Percentiles rank a stretch among this genome's conserved stretches.
phyloP scores from a whole-genome alignment of 306 rosid species.

The Prunus mongolica region DNA sequence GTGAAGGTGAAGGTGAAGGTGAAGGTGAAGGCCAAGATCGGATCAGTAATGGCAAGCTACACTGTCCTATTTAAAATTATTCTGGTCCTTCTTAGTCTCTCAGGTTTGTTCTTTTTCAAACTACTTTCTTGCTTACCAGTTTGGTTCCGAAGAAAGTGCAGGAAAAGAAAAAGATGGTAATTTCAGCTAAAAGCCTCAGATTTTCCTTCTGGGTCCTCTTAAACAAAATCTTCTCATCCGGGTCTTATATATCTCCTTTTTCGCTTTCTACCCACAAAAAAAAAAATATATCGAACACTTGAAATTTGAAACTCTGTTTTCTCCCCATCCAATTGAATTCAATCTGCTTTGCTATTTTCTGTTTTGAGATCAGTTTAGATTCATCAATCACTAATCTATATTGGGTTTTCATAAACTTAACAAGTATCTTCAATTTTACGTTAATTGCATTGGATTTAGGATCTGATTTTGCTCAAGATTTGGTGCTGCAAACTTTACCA shows the following conservation, averaged over 20 bases:
- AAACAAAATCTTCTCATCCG: neutral
- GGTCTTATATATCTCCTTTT: neutral
- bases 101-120: slow-evolving; percentile 41
- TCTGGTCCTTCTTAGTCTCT: slow-evolving; percentile 42
- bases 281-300: neutral
- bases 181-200: neutral
- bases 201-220: slow-evolving; percentile 14
- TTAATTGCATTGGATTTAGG: neutral
- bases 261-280: neutral
- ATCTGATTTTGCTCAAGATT: neutral
- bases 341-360: neutral
- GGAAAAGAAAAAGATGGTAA: neutral
- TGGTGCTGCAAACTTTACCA: too few species aligned
- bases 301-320: slow-evolving; percentile 3
- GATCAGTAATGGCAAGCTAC: slow-evolving; percentile 35
- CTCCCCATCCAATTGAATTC: neutral
- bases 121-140: slow-evolving; percentile 13
- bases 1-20: neutral
- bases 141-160: slow-evolving; percentile 21
- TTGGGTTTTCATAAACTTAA: neutral
- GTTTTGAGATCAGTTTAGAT: slow-evolving; percentile 1
- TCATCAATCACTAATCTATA: neutral
- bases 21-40: slow-evolving; percentile 24
- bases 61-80: slow-evolving; percentile 32
- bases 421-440: neutral